Percentiles rank a stretch among this genome's conserved stretches.
These are phyloP conservation scores for Corymbia citriodora DNA, from an alignment of 441 rosid genomes.

Conservation along the genomic window DNA sequence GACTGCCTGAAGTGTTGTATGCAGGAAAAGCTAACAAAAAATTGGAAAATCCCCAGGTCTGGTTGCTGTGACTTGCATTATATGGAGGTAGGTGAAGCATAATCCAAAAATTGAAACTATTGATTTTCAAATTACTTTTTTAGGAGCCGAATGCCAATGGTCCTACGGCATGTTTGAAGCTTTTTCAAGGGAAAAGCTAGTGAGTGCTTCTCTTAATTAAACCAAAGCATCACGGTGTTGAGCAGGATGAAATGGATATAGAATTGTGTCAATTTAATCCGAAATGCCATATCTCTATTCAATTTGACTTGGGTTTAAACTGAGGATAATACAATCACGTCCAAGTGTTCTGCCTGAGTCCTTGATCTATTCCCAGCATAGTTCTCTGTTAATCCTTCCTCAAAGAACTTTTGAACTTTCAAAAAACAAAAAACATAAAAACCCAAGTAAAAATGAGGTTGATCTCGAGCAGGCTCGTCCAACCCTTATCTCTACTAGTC, in stretches of 20 bases:
- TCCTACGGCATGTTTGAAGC: fast-evolving
- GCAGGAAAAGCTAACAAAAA: not conserved
- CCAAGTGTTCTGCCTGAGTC: not conserved
- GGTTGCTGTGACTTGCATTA: not conserved
- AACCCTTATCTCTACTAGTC: not conserved
- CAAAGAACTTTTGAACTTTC: not conserved
- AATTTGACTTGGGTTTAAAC: not conserved
- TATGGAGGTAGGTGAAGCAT: not conserved
- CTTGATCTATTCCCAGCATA: not conserved
- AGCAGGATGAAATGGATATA: not conserved
- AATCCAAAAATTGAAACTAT: not conserved
- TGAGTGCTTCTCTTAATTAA: fast-evolving
- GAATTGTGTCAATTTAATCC: not conserved
- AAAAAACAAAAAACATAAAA: not conserved
- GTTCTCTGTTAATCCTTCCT: not conserved
- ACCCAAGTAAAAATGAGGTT: not conserved
- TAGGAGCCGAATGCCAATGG: not conserved
- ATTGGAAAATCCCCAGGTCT: not conserved
- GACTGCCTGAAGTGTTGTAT: not conserved
- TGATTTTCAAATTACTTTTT: not conserved
- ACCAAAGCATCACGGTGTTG: not conserved
- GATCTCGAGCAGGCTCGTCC: not conserved
- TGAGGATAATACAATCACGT: too few relatives aligned
- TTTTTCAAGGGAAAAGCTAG: not conserved
- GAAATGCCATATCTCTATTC: not conserved